These are phyloP conservation scores for Suhomyces canberraensis DNA, from an alignment of 805 yeast species.

Conservation along the genomic window DNA sequence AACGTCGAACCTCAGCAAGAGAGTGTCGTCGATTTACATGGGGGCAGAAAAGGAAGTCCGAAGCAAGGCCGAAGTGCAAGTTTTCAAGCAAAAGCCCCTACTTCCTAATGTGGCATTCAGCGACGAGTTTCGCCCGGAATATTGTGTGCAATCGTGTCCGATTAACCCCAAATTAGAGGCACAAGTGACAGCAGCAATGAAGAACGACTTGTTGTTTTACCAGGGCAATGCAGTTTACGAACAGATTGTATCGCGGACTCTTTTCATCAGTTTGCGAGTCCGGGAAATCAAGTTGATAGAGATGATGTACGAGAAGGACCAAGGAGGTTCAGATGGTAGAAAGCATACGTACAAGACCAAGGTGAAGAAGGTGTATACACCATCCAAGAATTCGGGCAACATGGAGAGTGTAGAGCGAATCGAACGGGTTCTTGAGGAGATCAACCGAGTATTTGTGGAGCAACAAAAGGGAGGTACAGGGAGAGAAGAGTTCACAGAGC, in stretches of 20 bases:
- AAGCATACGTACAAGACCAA: constrained; percentile 30
- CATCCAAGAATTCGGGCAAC: constrained; percentile 32
- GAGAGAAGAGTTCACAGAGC: no score
- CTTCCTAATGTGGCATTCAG: constrained; percentile 40
- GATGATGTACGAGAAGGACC: constrained; percentile 21
- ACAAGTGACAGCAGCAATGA: constrained; percentile 50
- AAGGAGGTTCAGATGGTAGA: not conserved
- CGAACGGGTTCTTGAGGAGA: constrained; percentile 27
- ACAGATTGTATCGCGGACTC: constrained; percentile 32
- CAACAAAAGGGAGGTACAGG: no score
- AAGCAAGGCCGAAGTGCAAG: not conserved
- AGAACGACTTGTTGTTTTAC: constrained; percentile 45
- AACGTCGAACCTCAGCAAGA: constrained; percentile 4
- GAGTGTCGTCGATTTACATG: no score
- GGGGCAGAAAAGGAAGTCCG: not conserved
- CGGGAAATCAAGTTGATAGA: constrained; percentile 45
- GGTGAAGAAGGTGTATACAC: constrained; percentile 35
- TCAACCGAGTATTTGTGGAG: constrained; percentile 19
- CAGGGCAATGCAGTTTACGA: constrained; percentile 35
- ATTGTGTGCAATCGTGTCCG: constrained; percentile 54
- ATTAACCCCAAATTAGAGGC: constrained; percentile 47
- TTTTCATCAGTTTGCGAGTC: constrained; percentile 43
- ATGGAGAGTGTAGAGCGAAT: constrained; percentile 22
- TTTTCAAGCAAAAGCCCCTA: constrained; percentile 19
- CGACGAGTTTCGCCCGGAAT: constrained; percentile 53